phyloP scores from a whole-genome alignment of 2,329 filamentous ascomycete genomes.

The Madurella mycetomatis region DNA sequence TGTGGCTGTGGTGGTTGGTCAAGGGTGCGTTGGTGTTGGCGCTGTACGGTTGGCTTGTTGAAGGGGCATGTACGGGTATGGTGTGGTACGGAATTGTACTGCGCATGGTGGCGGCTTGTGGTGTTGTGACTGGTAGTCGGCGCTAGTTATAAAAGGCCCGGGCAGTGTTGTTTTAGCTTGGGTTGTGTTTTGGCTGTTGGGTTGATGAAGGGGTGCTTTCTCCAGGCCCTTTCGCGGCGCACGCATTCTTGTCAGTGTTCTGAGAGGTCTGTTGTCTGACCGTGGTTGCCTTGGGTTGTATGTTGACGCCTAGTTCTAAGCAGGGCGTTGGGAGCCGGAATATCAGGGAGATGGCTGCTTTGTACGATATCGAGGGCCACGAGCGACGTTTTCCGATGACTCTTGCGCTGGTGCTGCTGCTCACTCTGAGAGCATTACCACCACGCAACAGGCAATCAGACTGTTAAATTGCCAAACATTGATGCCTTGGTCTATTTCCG shows the following conservation, averaged over 20 bases:
- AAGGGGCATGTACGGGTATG: no score
- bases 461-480: neutral
- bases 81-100: no score
- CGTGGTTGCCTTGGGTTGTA: no score
- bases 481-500: constrained; percentile 2
- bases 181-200: neutral
- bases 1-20: no score
- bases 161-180: neutral
- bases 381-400: neutral
- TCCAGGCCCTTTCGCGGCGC: no score
- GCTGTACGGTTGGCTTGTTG: no score
- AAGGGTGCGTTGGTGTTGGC: no score
- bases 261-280: no score
- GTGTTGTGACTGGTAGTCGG: no score
- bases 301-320: neutral
- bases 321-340: neutral
- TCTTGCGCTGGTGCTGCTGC: neutral
- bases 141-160: no score
- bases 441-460: neutral
- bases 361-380: neutral
- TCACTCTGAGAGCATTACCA: neutral
- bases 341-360: neutral
- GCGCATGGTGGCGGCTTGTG: no score
- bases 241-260: no score
- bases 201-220: neutral